A percentile compares a stretch with the other conserved stretches of the same genome.
phyloP scores from a whole-genome alignment of 371 early-diverging fungal species.

The Mortierella sp. region DNA sequence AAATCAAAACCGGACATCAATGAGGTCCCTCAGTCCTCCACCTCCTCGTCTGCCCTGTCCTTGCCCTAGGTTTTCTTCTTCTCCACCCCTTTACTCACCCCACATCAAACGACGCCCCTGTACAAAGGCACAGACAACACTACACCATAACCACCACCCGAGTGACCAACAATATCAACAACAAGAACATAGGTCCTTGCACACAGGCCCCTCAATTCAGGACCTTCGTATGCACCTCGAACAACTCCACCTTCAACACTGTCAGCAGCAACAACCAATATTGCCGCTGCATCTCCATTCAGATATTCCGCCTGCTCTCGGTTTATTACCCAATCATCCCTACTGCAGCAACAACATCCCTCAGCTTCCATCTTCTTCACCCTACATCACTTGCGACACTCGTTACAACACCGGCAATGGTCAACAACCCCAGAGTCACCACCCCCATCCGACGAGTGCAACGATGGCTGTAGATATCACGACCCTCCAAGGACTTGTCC shows the following conservation, averaged over 20 bases:
- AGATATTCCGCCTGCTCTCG: not conserved
- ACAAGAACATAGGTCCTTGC: not conserved
- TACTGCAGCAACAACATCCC: not conserved
- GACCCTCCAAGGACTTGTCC: constrained; percentile 39
- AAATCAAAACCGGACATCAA: not conserved
- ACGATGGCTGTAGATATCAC: constrained; percentile 7
- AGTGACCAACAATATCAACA: not conserved
- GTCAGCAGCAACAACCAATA: not conserved
- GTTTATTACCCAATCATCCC: not conserved
- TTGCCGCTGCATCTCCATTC: too few species aligned
- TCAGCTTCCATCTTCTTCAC: not conserved
- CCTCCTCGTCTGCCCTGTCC: not conserved
- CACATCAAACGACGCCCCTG: not conserved
- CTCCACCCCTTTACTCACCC: not conserved
- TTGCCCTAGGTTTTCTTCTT: not conserved
- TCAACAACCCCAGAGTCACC: not conserved
- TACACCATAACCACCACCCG: not conserved
- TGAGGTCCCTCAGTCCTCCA: not conserved
- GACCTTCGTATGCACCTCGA: constrained; percentile 1
- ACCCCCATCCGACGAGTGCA: not conserved
- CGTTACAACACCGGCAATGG: not conserved
- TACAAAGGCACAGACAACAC: not conserved
- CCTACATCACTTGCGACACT: not conserved
- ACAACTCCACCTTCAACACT: not conserved
- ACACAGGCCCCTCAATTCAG: not conserved